Evolutionary conservation across 768 basidiomycete species (phyloP), one percentile per base, ranked within the genome.

Genomic region (Grammothele lineata): DNA sequence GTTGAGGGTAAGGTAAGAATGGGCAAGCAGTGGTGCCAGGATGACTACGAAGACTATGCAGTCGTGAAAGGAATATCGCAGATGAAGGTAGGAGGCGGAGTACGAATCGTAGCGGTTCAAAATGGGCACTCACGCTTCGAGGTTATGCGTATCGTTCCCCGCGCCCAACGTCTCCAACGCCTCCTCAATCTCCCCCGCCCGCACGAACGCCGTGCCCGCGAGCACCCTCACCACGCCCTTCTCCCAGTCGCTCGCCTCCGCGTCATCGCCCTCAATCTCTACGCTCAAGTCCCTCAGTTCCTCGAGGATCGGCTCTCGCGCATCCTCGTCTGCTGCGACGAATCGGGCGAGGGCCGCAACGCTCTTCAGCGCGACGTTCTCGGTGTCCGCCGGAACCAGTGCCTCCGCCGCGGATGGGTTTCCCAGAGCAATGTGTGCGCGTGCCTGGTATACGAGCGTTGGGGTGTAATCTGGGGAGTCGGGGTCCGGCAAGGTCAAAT

Each of bases 121-220:
- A 24, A 11, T 40, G 14, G 25, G 23, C 6, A 77, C 89, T 57
- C 65, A 94, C 92, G 89, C 87, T 73, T 97, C 93, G 30, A 92
- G 76, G 57, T 90, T 87, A 53, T 85, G 78, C 25, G 80, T 80
- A 39, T 82, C 85, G 5, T 77, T 62, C 35, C 77, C 76, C 9
- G 69, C 78, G 7, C 83, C 83, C 25, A 97, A 73, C 0, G 89
- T 93, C 66, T 95, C 93, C 21, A 96, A 69, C 2, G 92, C 93
- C 67, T 97, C 93, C 65, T 96, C 93, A 10, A 87, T 67, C 67
- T 96, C 93, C 2, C 84, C 86, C 14, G 88, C 88, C 26, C 79
- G 70, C 14, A 83, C 77, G 63, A 95, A 95, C 1, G 91, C 89
- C 11, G 85, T 91, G n/a, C 84, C 92, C 24, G 90, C 89, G 17